Evolutionary conservation across 2,329 filamentous ascomycete genomes (phyloP).

Genomic region (Peltaster fructicola): DNA sequence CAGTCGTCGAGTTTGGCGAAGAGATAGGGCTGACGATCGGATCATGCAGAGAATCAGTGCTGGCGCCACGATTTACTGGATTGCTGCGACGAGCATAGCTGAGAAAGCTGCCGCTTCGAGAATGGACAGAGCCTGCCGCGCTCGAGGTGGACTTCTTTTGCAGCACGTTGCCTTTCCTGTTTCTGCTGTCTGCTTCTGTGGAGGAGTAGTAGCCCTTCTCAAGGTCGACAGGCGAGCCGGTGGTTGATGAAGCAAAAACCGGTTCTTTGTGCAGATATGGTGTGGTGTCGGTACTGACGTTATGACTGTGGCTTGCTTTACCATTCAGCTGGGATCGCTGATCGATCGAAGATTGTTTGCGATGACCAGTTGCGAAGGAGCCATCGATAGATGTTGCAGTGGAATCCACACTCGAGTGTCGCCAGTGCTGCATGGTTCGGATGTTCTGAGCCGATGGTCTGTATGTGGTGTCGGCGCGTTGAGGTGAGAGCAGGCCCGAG

Average conservation of each 20-base stretch:
- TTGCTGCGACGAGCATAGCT: not conserved
- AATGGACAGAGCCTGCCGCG: constrained; percentile 24
- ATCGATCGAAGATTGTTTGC: constrained; percentile 42
- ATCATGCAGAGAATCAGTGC: constrained; percentile 56
- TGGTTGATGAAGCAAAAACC: constrained; percentile 11
- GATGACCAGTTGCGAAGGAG: constrained; percentile 22
- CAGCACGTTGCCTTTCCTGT: constrained; percentile 54
- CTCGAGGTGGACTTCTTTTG: constrained; percentile 42
- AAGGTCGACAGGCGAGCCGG: constrained; percentile 35
- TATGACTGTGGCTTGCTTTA: constrained; percentile 8
- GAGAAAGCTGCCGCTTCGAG: constrained; percentile 49
- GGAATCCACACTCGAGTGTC: constrained; percentile 72
- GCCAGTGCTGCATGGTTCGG: constrained; percentile 51
- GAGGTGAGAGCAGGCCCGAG: too few relatives aligned
- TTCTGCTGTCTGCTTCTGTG: constrained; percentile 60
- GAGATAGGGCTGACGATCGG: constrained; percentile 13
- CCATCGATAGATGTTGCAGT: constrained; percentile 24
- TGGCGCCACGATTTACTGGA: constrained; percentile 31
- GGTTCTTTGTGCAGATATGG: constrained; percentile 13
- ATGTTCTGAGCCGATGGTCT: constrained; percentile 20
- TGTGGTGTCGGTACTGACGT: constrained; percentile 15
- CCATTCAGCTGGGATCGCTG: constrained; percentile 1
- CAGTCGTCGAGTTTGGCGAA: not conserved
- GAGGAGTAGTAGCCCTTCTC: constrained; percentile 92
- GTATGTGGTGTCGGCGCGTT: constrained; percentile 15